Conservation (phyloP, 495 filamentous ascomycete genomes). For the Penicillium crystallinum region DNA sequence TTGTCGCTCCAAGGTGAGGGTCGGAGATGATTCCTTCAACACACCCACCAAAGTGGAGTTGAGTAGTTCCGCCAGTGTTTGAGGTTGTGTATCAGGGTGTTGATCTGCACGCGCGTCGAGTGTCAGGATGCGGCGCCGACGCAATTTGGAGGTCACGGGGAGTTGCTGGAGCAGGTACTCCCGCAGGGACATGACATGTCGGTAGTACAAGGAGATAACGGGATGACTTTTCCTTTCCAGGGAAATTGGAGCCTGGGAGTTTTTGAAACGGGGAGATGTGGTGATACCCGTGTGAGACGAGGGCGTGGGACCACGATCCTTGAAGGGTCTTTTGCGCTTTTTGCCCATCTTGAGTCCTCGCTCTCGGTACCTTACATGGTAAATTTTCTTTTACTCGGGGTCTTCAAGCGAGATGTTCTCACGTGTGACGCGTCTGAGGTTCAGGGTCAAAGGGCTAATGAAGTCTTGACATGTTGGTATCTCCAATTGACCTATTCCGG, state of each 20-base stretch:
- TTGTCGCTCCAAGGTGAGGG: constrained; percentile 37
- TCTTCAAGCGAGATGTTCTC: not conserved
- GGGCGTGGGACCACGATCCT: constrained; percentile 17
- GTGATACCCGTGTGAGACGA: constrained; percentile 19
- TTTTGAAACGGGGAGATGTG: constrained; percentile 17
- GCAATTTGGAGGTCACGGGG: constrained; percentile 45
- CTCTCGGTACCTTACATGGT: not conserved
- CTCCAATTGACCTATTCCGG: too few relatives aligned
- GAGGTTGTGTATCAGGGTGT: not conserved
- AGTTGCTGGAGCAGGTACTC: constrained; percentile 60
- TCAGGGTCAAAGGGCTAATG: not conserved
- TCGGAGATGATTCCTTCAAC: constrained; percentile 26
- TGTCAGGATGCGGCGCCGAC: constrained; percentile 45
- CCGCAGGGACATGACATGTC: constrained; percentile 60
- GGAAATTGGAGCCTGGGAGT: constrained; percentile 4
- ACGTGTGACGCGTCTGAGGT: not conserved
- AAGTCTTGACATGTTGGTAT: not conserved
- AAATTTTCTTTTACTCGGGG: not conserved
- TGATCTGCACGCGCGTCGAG: constrained; percentile 8
- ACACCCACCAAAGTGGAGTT: constrained; percentile 65
- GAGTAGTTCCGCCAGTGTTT: constrained; percentile 49
- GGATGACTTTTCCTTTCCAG: constrained; percentile 43
- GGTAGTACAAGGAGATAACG: constrained; percentile 72
- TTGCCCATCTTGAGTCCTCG: constrained; percentile 30
- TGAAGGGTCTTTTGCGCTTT: constrained; percentile 41